Conservation (phyloP, 129 eudicot species). For the Chrysanthemum seticuspe region DNA sequence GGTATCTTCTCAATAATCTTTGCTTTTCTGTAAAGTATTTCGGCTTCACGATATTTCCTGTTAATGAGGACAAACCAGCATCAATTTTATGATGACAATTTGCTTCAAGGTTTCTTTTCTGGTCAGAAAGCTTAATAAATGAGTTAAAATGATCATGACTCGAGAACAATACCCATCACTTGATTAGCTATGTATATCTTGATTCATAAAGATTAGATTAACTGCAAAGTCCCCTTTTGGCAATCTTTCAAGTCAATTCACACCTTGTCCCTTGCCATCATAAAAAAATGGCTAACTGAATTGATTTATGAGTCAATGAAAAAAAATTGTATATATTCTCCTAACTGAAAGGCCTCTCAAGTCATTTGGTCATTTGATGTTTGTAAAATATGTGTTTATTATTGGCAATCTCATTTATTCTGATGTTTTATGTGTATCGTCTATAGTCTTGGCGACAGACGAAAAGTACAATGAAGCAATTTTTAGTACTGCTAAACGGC, state of each 20-base stretch:
- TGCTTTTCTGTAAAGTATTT: too few relatives aligned
- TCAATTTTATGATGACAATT: background rate
- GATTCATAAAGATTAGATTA: too few relatives aligned
- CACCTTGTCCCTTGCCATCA: background rate
- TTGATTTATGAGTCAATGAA: background rate
- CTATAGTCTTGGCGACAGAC: conserved; percentile 89
- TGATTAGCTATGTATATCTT: too few relatives aligned
- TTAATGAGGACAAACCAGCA: too few relatives aligned
- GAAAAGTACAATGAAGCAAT: conserved; percentile 97
- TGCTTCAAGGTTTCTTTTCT: background rate
- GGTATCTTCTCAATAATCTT: background rate
- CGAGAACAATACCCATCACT: background rate
- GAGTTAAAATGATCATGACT: background rate
- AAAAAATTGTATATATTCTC: background rate
- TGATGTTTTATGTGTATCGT: background rate
- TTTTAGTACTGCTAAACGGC: conserved; percentile 69
- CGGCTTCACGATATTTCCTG: too few relatives aligned
- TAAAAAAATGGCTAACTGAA: background rate
- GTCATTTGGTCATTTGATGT: background rate
- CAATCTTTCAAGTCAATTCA: background rate
- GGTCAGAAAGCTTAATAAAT: background rate
- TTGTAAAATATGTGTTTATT: background rate
- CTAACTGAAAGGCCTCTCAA: background rate
- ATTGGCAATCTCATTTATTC: too few relatives aligned
- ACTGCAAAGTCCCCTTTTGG: background rate